Conservation (phyloP, 2,329 filamentous ascomycete species). For the Fusarium aywerte region DNA sequence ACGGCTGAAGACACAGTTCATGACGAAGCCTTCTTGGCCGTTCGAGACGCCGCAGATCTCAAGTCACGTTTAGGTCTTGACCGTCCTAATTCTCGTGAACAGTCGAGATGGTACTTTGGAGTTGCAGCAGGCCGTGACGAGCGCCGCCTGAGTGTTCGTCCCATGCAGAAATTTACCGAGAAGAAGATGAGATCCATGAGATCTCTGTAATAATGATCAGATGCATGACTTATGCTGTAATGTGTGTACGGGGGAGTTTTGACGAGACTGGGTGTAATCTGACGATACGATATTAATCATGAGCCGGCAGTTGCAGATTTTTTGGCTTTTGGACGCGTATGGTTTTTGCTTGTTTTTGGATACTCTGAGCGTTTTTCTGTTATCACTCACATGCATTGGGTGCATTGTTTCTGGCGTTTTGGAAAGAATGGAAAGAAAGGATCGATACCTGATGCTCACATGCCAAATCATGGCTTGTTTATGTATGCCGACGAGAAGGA, state of each 20-base stretch:
- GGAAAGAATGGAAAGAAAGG: constrained; percentile 30
- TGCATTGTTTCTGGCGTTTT: constrained; percentile 39
- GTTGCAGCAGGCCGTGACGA: constrained; percentile 55
- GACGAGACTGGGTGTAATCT: constrained; percentile 4
- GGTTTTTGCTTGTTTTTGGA: constrained; percentile 11
- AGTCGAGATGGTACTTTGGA: constrained; percentile 65
- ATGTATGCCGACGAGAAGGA: constrained; percentile 16
- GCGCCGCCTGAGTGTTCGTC: constrained; percentile 57
- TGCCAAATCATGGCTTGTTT: constrained; percentile 11
- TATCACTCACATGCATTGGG: constrained; percentile 1
- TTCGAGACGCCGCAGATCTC: constrained; percentile 74
- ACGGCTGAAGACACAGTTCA: constrained; percentile 76
- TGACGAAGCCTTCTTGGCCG: constrained; percentile 78
- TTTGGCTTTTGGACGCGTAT: constrained; percentile 7
- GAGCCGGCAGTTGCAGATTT: not conserved
- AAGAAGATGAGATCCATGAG: constrained; percentile 46
- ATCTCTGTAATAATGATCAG: constrained; percentile 45
- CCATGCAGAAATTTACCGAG: constrained; percentile 59
- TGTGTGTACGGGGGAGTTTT: constrained; percentile 18
- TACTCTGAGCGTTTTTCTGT: constrained; percentile 16
- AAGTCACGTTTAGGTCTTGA: constrained; percentile 72
- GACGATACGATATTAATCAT: constrained; percentile 21
- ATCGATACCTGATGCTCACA: constrained; percentile 17
- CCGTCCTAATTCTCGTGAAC: constrained; percentile 55
- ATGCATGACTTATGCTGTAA: constrained; percentile 26